Evolutionary conservation across 306 rosid species (phyloP).

Genomic region (Citrullus mucosospermus): DNA sequence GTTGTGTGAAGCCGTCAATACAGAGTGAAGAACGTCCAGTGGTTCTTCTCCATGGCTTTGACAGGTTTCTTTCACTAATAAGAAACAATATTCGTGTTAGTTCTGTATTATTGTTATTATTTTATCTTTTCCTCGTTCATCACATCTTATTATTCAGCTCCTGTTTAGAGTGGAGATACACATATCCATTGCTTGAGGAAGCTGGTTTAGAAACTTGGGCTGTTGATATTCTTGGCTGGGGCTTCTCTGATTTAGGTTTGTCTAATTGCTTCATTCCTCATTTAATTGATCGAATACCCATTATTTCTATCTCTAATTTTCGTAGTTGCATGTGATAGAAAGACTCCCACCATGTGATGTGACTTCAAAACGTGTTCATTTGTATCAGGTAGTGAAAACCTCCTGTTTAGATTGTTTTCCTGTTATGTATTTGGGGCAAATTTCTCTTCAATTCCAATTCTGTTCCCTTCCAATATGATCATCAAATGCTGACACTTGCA

Average conservation of each 20-base stretch:
- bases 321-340: constrained; percentile 29
- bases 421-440: not conserved
- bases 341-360: constrained; percentile 63
- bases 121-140: constrained; percentile 20
- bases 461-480: not conserved
- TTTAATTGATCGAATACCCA: not conserved
- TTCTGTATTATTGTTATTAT: not conserved
- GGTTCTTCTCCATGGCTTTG: constrained; percentile 91
- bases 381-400: constrained; percentile 50
- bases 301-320: not conserved
- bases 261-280: constrained; percentile 5
- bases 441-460: not conserved
- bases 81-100: not conserved
- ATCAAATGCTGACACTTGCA: not conserved
- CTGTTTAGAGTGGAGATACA: constrained; percentile 92
- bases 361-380: constrained; percentile 66
- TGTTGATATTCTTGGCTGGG: constrained; percentile 95
- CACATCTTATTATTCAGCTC: constrained; percentile 58
- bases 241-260: constrained; percentile 89
- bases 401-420: not conserved
- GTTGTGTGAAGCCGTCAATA: constrained; percentile 65
- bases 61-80: constrained; percentile 35
- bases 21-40: constrained; percentile 48
- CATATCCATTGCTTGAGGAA: constrained; percentile 73
- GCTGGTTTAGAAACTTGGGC: constrained; percentile 90